Base-by-base conservation (phyloP, 768 basidiomycete genomes). In the Boletus vermiculosoides region DNA sequence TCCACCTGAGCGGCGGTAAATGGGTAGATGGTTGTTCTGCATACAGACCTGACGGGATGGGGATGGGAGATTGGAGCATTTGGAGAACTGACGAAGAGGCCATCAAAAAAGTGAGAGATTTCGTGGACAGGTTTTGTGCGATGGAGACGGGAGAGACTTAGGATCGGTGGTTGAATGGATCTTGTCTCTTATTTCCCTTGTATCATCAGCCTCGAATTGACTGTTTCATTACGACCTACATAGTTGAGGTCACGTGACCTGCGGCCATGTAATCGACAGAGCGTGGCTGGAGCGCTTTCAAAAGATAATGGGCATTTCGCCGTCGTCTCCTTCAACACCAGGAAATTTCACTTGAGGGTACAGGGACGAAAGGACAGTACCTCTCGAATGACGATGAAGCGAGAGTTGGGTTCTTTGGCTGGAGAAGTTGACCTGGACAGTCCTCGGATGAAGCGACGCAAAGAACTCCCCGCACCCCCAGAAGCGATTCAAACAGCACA, bases 41-140 rank as follows among this genome's bases (percentile, higher is more conserved):
- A 12, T 79, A 78, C 67, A 77, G 80, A 60, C 78, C 72, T 12
- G 74, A 77, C 11, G 82, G 80, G 0, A 85, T 92, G 83, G 85
- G 83, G 0, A 90, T 92, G 87, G 87, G 76, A 1, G 87, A 86
- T 57, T 91, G 90, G 90, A 73, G 74, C 0, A 67, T 89, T 2
- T 93, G 89, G 90, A 74, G 74, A 41, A 87, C 90, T 4, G 77
- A 77, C 31, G 78, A 78, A 60, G 74, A 78, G 15, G 75, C 72
- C 37, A 75, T 92, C 18, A 70, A 77, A 39, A 73, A 74, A 56
- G 83, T 87, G 44, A 79, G 82, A 65, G 65, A 74, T 37, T 73
- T 80, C 20, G 76, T 77, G 4, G 83, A 86, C 45, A 33, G 10
- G 11, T 13, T 55, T 2, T 54, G 47, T 46, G 5, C 39, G 37